phyloP scores from a whole-genome alignment of 2,329 filamentous ascomycete genomes.

The Reticulascus tulasneorum region DNA sequence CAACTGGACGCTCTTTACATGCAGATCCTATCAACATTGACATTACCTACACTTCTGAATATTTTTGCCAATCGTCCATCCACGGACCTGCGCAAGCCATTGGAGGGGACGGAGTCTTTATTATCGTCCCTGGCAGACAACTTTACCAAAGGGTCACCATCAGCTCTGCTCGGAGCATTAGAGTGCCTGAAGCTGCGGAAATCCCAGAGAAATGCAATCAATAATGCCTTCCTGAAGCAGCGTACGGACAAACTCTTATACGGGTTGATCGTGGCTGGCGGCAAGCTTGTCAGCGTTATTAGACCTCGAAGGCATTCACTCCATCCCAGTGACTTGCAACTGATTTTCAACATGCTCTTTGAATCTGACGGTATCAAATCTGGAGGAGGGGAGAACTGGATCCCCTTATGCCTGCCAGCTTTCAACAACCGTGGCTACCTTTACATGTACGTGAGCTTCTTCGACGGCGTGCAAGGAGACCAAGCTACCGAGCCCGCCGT shows the following conservation, averaged over 20 bases:
- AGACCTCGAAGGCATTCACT: slow-evolving; percentile 91
- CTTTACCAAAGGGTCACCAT: slow-evolving; percentile 89
- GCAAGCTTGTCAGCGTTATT: slow-evolving; percentile 89
- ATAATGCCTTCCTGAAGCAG: slow-evolving; percentile 78
- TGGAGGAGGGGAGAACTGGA: slow-evolving; percentile 92
- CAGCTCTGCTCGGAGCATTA: slow-evolving; percentile 79
- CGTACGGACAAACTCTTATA: slow-evolving; percentile 80
- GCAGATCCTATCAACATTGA: slow-evolving; percentile 95
- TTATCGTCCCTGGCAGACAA: slow-evolving; percentile 90
- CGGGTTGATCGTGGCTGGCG: slow-evolving; percentile 87
- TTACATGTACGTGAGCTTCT: slow-evolving; percentile 99
- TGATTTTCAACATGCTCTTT: slow-evolving; percentile 99
- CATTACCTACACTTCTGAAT: slow-evolving; percentile 77
- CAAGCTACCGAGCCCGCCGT: slow-evolving; percentile 41
- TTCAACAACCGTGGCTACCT: slow-evolving; percentile 97
- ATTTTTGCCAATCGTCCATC: slow-evolving; percentile 89
- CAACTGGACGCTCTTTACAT: slow-evolving; percentile 95
- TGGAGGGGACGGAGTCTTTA: slow-evolving; percentile 87
- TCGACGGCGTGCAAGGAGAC: slow-evolving; percentile 56
- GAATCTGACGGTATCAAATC: slow-evolving; percentile 89
- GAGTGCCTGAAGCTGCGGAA: slow-evolving; percentile 94
- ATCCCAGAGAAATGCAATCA: slow-evolving; percentile 78
- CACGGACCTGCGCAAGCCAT: slow-evolving; percentile 83
- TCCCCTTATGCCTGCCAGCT: slow-evolving; percentile 88
- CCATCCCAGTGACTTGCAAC: slow-evolving; percentile 89